Base-by-base conservation (phyloP, 257 asterid species). In the Jacaranda copaia region DNA sequence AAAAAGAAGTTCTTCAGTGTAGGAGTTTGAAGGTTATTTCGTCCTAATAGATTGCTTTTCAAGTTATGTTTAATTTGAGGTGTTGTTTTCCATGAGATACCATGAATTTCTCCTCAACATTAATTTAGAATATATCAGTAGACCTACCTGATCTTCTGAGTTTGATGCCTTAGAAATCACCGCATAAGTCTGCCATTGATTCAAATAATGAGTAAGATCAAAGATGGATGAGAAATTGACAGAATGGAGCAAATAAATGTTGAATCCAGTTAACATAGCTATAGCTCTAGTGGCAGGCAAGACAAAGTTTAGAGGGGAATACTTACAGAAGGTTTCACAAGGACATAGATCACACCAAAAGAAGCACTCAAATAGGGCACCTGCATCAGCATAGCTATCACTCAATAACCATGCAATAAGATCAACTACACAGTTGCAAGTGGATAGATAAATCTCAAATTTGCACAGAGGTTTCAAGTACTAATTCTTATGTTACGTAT, bases 251-350 rank as follows among this genome's bases (percentile, higher is more conserved):
- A 67, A 65, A 62, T 40, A 12, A 15, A 62, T 12, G 13, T 16
- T 0, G n/a, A 60, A 75, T 49, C 46, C 18, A 66, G 63, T 73
- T 49, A 46, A 67, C 38, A 56, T 55, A 61, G 64, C 36, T 16
- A 46, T 16, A 40, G 67, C 32, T n/a, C 6, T 55, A 66, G 40
- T 0, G 16, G 63, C 43, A 18, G 48, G 19, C 35, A 36, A 58
- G 81, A 76, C 40, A 38, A 39, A 18, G 77, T 0, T 56, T 15
- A 10, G n/a, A n/a, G 18, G 35, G 25, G 46, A 55, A 42, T 52
- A 89, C 99, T 88, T 80, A 95, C 99, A 62, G 96, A 70, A 25
- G 99, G 99, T 83, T 89, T 95, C 79, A 91, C 97, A n/a, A 95
- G 96, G 80, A 95, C 75, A 65, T 86, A 88, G 79, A 95, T 76